These are phyloP conservation scores for Bolboschoenus planiculmis DNA, from an alignment of 176 grass and related monocot genomes.

Conservation along the genomic window DNA sequence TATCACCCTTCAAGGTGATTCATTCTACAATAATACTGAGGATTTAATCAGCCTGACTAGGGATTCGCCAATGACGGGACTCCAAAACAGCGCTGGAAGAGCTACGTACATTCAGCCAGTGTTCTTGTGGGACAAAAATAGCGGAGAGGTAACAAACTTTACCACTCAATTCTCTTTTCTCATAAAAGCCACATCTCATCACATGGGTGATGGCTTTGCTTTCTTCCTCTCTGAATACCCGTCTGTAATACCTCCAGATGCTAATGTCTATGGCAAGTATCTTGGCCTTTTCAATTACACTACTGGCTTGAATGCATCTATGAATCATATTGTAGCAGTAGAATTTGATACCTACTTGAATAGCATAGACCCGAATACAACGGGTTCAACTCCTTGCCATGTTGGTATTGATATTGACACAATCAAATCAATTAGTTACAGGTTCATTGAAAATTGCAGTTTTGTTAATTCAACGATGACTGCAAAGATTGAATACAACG, in stretches of 20 bases:
- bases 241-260: background rate
- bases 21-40: background rate
- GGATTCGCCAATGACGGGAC: background rate
- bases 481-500: constrained; percentile 10
- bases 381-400: background rate
- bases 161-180: constrained; percentile 24
- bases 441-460: background rate
- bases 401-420: constrained; percentile 26
- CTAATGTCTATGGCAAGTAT: background rate
- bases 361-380: background rate
- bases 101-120: background rate
- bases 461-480: background rate
- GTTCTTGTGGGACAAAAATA: constrained; percentile 9
- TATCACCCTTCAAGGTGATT: background rate
- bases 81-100: background rate
- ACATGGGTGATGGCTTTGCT: background rate
- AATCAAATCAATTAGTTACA: background rate
- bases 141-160: constrained; percentile 14
- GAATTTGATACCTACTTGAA: constrained; percentile 25
- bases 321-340: constrained; percentile 14
- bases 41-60: background rate
- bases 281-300: constrained; percentile 17
- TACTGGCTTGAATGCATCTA: background rate
- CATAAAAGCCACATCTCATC: background rate
- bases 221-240: constrained; percentile 23